Evolutionary conservation across 2,329 filamentous ascomycete genomes (phyloP), one percentile per base, ranked within the genome.

Genomic region (Claviceps africana): DNA sequence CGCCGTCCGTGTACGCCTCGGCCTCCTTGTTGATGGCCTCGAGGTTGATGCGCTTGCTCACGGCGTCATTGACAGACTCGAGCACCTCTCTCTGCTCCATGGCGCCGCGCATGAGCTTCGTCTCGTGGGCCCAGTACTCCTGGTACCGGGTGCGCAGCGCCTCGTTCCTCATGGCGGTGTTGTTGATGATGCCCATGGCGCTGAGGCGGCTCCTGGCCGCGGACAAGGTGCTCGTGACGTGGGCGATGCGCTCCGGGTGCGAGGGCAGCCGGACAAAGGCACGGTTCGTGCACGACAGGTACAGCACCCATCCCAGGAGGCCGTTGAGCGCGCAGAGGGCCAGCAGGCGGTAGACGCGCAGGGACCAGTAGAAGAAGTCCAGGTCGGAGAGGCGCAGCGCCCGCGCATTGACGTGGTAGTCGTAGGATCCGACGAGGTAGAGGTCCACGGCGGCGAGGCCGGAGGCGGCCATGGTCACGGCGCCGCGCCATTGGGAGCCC

Each of bases 71-170:
- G 55, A 88, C 77, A 50, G 83, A 79, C 60, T 83, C 81, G 37
- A 87, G 70, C 8, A 90, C 86, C 56, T 86, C 84, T 55, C 81
- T 75, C 56, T 91, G 85, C 71, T 89, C 85, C 77, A 94, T 85
- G 25, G 86, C 81, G 61, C 85, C 81, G 37, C 77, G 72, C 77
- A 86, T 88, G 31, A 88, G 66, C 50, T 77, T 72, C 7, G 81
- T 84, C 70, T 96, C 88, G 45, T 84, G 83, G 10, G 74, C 71
- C 91, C 91, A 97, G 68, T 96, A 96, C 17, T 73, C 76, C 58
- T 83, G 78, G 48, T 78, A 77, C 53, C 77, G 76, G 2, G 68
- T 73, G 54, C 89, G 79, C 65, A 96, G 70, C 44, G 77, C 77
- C 56, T 79, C 75, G 67, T 96, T 87, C 52, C 90, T 72, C 53